Base-by-base conservation (phyloP, 352 stramenopile species). In the Peronospora farinosa region DNA sequence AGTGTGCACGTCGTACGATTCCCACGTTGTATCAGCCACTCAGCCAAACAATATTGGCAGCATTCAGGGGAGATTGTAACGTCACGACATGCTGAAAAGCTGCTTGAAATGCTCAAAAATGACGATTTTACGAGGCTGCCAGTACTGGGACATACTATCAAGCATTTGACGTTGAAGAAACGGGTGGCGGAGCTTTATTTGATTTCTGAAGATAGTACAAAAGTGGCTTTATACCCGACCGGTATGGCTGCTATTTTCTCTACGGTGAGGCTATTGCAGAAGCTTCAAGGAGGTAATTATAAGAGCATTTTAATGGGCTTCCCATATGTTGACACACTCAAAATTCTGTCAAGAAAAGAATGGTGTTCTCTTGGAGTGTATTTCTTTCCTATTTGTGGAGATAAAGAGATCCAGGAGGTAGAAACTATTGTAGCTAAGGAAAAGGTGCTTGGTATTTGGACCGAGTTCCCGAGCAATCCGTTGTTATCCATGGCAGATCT, bases 251-350 rank as follows among this genome's bases (percentile, higher is more conserved):
- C 66, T 28, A 95, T 97, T 43, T 96, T 96, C 47, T 69, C 82
- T 7, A 76, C 73, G 12, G 67, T 97, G 41, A 67, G 84, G 7
- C 45, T 94, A 27, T 55, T 88, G n/a, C 69, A 82, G 35, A 57
- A 71, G 37, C 54, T 84, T 16, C 59, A 51, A n/a, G 55, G 51
- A 1, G 32, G 32, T 0, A 54, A 72, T 4, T 51, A 35, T 54
- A 84, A 92, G 69, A 77, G 79, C 39, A 87, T 97, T 48, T 69
- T 97, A 5, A 87, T 95, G 51, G 92, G 89, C 6, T 97, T 97
- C 58, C 87, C 92, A 0, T 97, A 97, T 63, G 63, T 97, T 31
- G 92, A 97, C 67, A 96, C 92, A 6, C 69, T 97, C 41, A 97
- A 97, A 70, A 84, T 97, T 44, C 68, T 92, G 42, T 77, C 85